Conservation (phyloP, 2,329 filamentous ascomycete genomes). For the Tricladium varicosporioides region DNA sequence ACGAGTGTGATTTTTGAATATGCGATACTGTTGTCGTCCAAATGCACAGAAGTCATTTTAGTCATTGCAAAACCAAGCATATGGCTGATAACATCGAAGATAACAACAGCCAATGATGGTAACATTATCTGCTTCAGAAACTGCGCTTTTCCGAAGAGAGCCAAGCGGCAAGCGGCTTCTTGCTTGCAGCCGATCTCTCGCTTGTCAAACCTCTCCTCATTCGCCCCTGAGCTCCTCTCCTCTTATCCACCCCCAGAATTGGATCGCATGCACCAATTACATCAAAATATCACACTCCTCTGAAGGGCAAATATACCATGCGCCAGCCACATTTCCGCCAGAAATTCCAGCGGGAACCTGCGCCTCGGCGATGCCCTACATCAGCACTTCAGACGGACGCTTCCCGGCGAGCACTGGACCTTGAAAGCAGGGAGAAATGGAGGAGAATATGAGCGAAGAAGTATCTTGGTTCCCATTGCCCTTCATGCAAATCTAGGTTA, state of each 20-base stretch:
- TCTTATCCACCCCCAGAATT: neutral
- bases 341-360: neutral
- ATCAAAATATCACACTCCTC: neutral
- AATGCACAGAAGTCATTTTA: neutral
- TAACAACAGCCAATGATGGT: neutral
- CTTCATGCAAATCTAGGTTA: neutral
- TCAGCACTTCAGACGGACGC: neutral
- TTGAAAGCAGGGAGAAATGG: neutral
- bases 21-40: neutral
- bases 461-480: neutral
- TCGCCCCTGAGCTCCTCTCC: neutral
- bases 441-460: neutral
- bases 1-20: neutral
- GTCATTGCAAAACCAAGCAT: neutral
- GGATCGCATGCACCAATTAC: neutral
- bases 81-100: neutral
- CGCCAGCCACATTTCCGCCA: neutral
- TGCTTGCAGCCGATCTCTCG: constrained; percentile 2
- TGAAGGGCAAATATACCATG: neutral
- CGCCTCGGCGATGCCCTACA: neutral
- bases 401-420: neutral
- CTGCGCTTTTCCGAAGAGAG: neutral
- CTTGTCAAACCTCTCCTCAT: neutral
- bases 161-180: neutral
- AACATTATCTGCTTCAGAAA: neutral